Conservation (phyloP, 1,284 basidiomycete genomes). For the Cryptococcus floricola region DNA sequence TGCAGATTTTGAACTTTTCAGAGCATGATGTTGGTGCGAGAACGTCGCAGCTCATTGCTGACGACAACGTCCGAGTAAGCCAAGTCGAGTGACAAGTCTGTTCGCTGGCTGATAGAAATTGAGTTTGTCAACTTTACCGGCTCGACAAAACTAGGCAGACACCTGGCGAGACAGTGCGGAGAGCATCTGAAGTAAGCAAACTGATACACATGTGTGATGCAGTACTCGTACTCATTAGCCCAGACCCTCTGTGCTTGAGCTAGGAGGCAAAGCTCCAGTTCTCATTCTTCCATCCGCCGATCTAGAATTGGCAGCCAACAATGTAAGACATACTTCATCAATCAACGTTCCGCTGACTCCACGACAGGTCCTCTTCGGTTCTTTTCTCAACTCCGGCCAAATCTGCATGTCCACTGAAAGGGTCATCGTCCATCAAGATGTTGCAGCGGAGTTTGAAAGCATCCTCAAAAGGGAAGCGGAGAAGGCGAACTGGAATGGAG, state of each 20-base stretch:
- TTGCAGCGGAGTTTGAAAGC: constrained; percentile 42
- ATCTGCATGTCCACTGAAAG: constrained; percentile 70
- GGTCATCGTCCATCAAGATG: constrained; percentile 55
- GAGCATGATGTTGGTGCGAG: constrained; percentile 52
- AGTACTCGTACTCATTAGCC: constrained; percentile 2
- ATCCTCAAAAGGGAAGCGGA: constrained; percentile 9
- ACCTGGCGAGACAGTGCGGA: constrained; percentile 44
- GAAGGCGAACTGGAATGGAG: constrained; percentile 8
- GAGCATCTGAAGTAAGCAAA: constrained; percentile 48
- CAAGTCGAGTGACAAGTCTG: neutral
- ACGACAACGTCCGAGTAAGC: constrained; percentile 53
- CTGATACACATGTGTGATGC: neutral
- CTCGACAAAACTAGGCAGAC: constrained; percentile 49
- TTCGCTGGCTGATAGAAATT: neutral
- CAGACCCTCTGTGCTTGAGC: constrained; percentile 46
- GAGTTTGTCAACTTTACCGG: constrained; percentile 52
- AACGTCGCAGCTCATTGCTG: constrained; percentile 57
- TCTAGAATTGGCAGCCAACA: constrained; percentile 56
- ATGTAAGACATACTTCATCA: constrained; percentile 14
- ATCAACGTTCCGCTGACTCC: neutral
- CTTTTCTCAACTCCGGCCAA: constrained; percentile 62
- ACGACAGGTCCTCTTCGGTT: constrained; percentile 56
- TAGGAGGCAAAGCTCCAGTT: constrained; percentile 52
- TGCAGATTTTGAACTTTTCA: constrained; percentile 60
- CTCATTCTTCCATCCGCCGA: constrained; percentile 61